Base-by-base conservation (phyloP, 257 asterid genomes). In the Knoxia roxburghii region DNA sequence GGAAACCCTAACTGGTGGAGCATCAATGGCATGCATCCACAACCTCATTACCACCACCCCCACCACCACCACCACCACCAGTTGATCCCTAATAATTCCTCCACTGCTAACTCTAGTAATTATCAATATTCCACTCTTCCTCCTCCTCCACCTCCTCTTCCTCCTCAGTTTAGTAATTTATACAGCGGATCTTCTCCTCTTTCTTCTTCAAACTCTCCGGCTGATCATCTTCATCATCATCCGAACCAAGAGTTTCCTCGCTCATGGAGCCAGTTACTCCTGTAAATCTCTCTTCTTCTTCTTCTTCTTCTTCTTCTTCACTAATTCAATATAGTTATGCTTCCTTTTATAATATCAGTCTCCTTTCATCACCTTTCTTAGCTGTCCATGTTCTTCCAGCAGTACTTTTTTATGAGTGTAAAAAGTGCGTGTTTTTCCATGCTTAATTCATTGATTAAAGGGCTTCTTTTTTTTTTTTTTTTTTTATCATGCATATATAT, bases 1-100 rank as follows among this genome's bases (percentile, higher is more conserved):
- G 98, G 95, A 89, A 91, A 89, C 96, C 95, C 98, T 89, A 80
- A 72, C 58, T 87, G 95, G 95, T 89, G 96, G 96, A 85, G 85
- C 84, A 86, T 77, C 57, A 77, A 35, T 57, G 51, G 68, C 70
- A 68, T 80, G 84, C 77, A 76, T 58, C 81, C 82, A 32, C 71
- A 78, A 17, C 35, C 74, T 67, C 80, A 69, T 48, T 76, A 55
- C 13, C 79, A 66, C 8, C 77, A 55, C 18, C 41, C 41, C 41
- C 4, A 37, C 6, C 9, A 9, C 41, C 9, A 37, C 4, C 9
- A 37, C 41, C 4, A 37, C 6, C 9, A 9, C 41, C 9, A 37
- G n/a, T n/a, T n/a, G n/a, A n/a, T n/a, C 14, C 33, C 39, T 35
- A 60, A 48, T 48, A 48, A 33, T 60, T 24, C 48, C 18, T 26